These are phyloP conservation scores for Plantago ovata DNA, from an alignment of 257 asterid genomes.

Conservation along the genomic window DNA sequence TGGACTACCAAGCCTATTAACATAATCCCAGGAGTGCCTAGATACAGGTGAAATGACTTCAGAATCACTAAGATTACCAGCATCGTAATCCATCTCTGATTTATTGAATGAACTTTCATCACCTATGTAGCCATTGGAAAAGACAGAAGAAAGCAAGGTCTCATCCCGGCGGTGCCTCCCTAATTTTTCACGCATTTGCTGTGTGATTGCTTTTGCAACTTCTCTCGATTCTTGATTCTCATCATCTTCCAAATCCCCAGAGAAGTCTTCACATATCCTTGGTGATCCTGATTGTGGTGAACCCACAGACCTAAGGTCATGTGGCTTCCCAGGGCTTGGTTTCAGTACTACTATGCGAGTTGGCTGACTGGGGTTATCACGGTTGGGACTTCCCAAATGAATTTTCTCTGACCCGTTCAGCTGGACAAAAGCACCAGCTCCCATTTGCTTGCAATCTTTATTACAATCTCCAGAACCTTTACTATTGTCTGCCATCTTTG, in stretches of 20 bases:
- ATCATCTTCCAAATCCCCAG: slow-evolving; percentile 49
- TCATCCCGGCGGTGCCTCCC: slow-evolving; percentile 57
- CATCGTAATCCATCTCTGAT: slow-evolving; percentile 70
- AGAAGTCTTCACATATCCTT: slow-evolving; percentile 37
- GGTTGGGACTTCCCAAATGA: slow-evolving; percentile 33
- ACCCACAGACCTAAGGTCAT: slow-evolving; percentile 37
- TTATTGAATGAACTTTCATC: slow-evolving; percentile 86
- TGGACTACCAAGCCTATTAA: slow-evolving; percentile 79
- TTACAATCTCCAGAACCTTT: slow-evolving; percentile 39
- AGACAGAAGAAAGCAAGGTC: slow-evolving; percentile 63
- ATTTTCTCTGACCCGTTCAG: slow-evolving; percentile 32
- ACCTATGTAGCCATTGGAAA: slow-evolving; percentile 73
- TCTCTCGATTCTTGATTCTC: slow-evolving; percentile 74
- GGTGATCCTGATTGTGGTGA: slow-evolving; percentile 54
- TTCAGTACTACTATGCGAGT: slow-evolving; percentile 95
- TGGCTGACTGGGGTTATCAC: slow-evolving; percentile 56
- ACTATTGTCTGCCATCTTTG: slow-evolving; percentile 50
- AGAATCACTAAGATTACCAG: slow-evolving; percentile 72
- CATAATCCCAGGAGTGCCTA: slow-evolving; percentile 92
- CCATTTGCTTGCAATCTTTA: slow-evolving; percentile 39
- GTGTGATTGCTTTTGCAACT: slow-evolving; percentile 69
- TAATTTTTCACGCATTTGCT: slow-evolving; percentile 65
- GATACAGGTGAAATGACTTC: slow-evolving; percentile 81
- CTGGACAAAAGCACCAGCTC: slow-evolving; percentile 32
- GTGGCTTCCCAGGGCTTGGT: slow-evolving; percentile 64